These are phyloP conservation scores for Raffaelea arxii DNA, from an alignment of 2,329 filamentous ascomycete species.

Conservation along the genomic window DNA sequence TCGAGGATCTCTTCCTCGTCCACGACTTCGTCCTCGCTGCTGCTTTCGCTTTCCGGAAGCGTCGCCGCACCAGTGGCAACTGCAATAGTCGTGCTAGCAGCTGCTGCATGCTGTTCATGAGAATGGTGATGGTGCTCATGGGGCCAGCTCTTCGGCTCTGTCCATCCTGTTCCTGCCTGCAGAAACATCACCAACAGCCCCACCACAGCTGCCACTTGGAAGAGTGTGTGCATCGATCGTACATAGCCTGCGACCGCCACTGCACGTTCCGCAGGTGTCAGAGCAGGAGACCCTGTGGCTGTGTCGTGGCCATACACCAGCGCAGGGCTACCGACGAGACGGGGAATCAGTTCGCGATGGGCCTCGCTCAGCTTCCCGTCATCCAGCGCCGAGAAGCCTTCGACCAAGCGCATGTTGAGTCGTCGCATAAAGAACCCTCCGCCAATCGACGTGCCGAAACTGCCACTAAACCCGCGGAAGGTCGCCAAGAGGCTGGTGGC, in stretches of 20 bases:
- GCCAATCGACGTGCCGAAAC: slow-evolving; percentile 70
- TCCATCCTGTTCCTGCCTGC: slow-evolving; percentile 46
- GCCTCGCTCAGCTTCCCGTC: slow-evolving; percentile 21
- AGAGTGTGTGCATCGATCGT: slow-evolving; percentile 33
- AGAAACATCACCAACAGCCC: slow-evolving; percentile 32
- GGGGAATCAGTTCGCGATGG: slow-evolving; percentile 30
- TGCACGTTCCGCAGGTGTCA: slow-evolving; percentile 29
- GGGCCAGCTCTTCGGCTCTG: slow-evolving; percentile 42
- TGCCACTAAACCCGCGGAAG: slow-evolving; percentile 72
- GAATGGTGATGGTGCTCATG: background rate
- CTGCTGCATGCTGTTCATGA: too few species aligned
- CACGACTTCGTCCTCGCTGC: slow-evolving; percentile 54
- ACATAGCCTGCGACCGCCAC: slow-evolving; percentile 40
- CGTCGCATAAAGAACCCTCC: slow-evolving; percentile 64
- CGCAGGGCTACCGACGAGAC: slow-evolving; percentile 40
- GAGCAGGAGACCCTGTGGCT: slow-evolving; percentile 5
- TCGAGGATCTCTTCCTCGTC: background rate
- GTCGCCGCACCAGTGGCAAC: background rate
- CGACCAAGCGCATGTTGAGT: slow-evolving; percentile 43
- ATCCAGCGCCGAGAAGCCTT: slow-evolving; percentile 44
- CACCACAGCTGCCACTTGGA: slow-evolving; percentile 35
- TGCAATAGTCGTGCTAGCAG: too few species aligned
- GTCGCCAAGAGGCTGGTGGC: slow-evolving; percentile 68
- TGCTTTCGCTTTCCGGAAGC: slow-evolving; percentile 43
- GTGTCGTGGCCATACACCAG: slow-evolving; percentile 34